Percentiles rank a stretch among this genome's conserved stretches.
Conservation (phyloP, 768 basidiomycete genomes). For the Suillus occidentalis region DNA sequence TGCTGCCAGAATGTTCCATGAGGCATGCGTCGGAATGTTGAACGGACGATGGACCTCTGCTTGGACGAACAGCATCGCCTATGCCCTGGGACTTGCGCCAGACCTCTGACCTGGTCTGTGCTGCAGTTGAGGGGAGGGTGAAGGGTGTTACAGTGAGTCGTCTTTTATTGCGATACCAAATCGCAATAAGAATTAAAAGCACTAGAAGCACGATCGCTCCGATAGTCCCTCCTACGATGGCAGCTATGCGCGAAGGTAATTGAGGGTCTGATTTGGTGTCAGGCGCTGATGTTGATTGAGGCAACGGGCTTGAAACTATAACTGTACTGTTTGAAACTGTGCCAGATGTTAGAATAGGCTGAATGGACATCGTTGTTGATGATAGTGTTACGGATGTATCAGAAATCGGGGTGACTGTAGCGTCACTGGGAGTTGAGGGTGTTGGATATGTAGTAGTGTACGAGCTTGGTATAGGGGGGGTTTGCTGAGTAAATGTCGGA, state of each 20-base stretch:
- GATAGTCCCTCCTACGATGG: background rate
- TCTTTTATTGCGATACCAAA: background rate
- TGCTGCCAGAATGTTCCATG: background rate
- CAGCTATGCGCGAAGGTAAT: background rate
- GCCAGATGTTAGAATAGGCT: background rate
- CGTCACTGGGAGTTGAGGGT: background rate
- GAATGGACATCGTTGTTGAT: background rate
- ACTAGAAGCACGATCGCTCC: background rate
- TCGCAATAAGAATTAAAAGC: background rate
- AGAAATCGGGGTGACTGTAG: background rate
- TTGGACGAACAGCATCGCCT: background rate
- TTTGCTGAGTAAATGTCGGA: background rate
- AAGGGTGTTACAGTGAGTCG: background rate
- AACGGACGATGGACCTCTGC: background rate
- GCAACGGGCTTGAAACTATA: no score
- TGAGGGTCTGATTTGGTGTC: background rate
- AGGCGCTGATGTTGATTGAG: background rate
- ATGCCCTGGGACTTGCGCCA: background rate
- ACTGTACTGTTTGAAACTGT: background rate
- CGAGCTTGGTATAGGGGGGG: background rate
- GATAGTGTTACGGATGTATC: no score
- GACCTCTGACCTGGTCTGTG: background rate
- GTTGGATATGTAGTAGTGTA: background rate
- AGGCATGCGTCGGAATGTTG: slow-evolving; percentile 3
- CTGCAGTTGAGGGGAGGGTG: background rate